Evolutionary conservation across 352 stramenopile species (phyloP).

Genomic region (Discostella stelligera): DNA sequence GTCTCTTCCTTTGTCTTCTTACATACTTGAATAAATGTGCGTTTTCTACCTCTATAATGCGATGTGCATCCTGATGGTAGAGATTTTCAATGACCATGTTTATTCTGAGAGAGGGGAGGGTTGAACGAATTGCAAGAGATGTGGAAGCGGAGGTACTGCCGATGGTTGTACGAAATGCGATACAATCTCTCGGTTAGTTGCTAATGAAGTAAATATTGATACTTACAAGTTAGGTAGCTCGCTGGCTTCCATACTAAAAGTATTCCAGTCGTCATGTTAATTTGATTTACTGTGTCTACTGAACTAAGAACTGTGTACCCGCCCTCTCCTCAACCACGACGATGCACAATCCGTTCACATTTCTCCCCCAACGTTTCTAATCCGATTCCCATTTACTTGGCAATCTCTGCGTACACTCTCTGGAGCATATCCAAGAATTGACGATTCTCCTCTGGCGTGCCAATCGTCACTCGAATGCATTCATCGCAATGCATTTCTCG

Average conservation of each 20-base stretch:
- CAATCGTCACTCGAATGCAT: constrained; percentile 94
- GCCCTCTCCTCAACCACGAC: neutral
- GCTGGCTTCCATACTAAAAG: no score
- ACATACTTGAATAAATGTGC: neutral
- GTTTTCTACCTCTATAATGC: neutral
- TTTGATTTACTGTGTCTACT: no score
- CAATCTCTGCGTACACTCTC: constrained; percentile 43
- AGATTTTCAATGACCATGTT: constrained; percentile 75
- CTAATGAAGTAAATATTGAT: neutral
- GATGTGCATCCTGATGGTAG: constrained; percentile 10
- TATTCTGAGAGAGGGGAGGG: constrained; percentile 58
- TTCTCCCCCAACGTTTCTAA: neutral
- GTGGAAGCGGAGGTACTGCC: constrained; percentile 59
- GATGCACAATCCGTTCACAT: neutral
- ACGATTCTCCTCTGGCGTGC: constrained; percentile 90
- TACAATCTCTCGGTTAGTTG: constrained; percentile 40
- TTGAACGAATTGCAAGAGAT: constrained; percentile 72
- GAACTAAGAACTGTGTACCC: no score
- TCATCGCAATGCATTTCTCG: constrained; percentile 94
- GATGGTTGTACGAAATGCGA: constrained; percentile 61
- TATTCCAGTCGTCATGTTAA: no score
- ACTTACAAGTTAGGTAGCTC: neutral
- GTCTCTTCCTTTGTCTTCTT: neutral
- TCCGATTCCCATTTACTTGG: constrained; percentile 8
- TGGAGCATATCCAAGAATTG: constrained; percentile 86